These are phyloP conservation scores for Globisporangium camurandrum DNA, from an alignment of 352 stramenopile species.

Conservation along the genomic window DNA sequence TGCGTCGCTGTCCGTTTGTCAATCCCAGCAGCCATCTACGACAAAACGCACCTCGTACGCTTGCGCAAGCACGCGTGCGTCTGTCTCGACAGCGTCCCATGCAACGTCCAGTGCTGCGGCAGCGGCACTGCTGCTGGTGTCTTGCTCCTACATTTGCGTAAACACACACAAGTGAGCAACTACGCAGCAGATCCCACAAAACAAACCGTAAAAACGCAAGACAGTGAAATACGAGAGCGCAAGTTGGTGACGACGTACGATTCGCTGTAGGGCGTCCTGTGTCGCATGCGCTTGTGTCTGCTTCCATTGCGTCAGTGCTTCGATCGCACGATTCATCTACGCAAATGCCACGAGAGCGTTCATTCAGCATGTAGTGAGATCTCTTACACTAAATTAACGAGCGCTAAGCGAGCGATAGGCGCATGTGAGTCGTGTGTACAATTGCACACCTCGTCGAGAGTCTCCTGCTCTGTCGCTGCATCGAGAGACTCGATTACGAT, in stretches of 20 bases:
- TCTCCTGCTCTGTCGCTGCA: slow-evolving; percentile 21
- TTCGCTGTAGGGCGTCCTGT: slow-evolving; percentile 16
- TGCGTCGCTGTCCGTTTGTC: neutral
- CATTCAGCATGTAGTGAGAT: neutral
- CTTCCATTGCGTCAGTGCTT: slow-evolving; percentile 32
- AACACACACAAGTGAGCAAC: neutral
- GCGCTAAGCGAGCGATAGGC: no score
- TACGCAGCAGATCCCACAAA: neutral
- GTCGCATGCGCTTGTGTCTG: slow-evolving; percentile 18
- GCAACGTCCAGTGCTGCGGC: neutral
- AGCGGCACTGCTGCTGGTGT: neutral
- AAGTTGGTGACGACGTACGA: slow-evolving; percentile 26
- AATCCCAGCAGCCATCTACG: neutral
- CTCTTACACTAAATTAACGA: no score
- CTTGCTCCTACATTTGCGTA: slow-evolving; percentile 6
- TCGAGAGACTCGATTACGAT: slow-evolving; percentile 26
- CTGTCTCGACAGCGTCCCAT: neutral
- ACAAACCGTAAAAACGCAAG: no score
- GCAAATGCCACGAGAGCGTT: neutral
- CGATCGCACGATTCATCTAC: slow-evolving; percentile 44
- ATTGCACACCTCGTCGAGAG: slow-evolving; percentile 26
- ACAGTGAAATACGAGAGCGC: no score
- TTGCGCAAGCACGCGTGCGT: neutral
- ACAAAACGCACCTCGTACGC: slow-evolving; percentile 6
- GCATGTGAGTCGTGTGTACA: no score